Conservation (phyloP, 2,329 filamentous ascomycete species). For the Colletotrichum sp. region DNA sequence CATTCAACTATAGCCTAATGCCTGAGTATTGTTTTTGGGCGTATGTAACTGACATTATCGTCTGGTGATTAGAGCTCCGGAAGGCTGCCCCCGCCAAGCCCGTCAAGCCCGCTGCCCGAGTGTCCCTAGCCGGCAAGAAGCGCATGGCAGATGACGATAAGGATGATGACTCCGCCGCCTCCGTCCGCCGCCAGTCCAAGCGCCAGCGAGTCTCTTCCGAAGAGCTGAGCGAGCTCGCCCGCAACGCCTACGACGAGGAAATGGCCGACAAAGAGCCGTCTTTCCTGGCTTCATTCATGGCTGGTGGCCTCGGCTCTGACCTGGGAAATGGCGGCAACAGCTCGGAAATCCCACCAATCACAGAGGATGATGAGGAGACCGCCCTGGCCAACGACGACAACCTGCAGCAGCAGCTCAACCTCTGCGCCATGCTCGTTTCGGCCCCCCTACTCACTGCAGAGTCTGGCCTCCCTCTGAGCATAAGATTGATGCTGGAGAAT, state of each 20-base stretch:
- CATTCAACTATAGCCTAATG: background rate
- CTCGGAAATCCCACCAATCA: background rate
- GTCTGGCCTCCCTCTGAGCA: background rate
- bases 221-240: background rate
- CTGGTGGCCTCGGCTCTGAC: background rate
- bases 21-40: background rate
- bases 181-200: background rate
- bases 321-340: background rate
- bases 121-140: background rate
- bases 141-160: background rate
- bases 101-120: background rate
- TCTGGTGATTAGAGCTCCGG: background rate
- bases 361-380: background rate
- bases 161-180: background rate
- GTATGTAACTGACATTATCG: background rate
- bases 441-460: background rate
- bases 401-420: background rate
- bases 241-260: background rate
- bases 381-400: background rate
- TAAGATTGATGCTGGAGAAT: background rate
- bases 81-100: background rate
- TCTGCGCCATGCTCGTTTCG: background rate
- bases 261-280: background rate
- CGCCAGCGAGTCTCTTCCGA: background rate
- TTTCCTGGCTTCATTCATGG: background rate